Evolutionary conservation across 2,329 filamentous ascomycete genomes (phyloP).

Genomic region (Ciborinia camelliae): DNA sequence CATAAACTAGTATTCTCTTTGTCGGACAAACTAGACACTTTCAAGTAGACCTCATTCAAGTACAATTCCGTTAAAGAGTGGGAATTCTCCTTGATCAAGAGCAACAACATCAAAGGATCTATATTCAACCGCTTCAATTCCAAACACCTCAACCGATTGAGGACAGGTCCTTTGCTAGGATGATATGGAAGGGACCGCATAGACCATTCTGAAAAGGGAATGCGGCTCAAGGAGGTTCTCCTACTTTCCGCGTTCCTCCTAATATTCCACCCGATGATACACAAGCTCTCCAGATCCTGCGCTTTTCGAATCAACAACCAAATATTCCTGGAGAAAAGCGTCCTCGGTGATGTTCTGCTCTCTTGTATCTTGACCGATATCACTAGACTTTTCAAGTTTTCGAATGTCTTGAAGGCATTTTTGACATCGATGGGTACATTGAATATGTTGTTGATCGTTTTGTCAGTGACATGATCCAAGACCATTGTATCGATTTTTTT

Average conservation of each 20-base stretch:
- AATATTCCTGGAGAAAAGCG: constrained; percentile 45
- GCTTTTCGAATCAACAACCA: constrained; percentile 51
- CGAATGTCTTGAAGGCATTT: constrained; percentile 47
- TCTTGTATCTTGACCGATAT: constrained; percentile 48
- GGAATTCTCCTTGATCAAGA: constrained; percentile 31
- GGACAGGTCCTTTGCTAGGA: constrained; percentile 17
- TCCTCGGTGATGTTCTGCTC: constrained; percentile 37
- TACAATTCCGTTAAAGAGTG: constrained; percentile 37
- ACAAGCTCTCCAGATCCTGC: constrained; percentile 45
- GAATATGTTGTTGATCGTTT: constrained; percentile 48
- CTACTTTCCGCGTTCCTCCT: constrained; percentile 29
- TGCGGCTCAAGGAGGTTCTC: constrained; percentile 23
- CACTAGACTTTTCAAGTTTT: constrained; percentile 45
- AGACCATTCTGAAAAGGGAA: constrained; percentile 25
- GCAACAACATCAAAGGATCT: constrained; percentile 28
- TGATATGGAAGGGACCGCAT: constrained; percentile 36
- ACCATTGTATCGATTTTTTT: constrained; percentile 46
- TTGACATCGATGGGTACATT: constrained; percentile 50
- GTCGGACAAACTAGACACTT: constrained; percentile 29
- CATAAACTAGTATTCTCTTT: constrained; percentile 30
- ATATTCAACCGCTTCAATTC: constrained; percentile 38
- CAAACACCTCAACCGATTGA: constrained; percentile 30
- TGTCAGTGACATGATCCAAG: constrained; percentile 50
- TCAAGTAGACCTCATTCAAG: constrained; percentile 37
- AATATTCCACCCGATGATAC: constrained; percentile 43